phyloP scores from a whole-genome alignment of 352 stramenopile species.

The Phytopythium mirpurense region DNA sequence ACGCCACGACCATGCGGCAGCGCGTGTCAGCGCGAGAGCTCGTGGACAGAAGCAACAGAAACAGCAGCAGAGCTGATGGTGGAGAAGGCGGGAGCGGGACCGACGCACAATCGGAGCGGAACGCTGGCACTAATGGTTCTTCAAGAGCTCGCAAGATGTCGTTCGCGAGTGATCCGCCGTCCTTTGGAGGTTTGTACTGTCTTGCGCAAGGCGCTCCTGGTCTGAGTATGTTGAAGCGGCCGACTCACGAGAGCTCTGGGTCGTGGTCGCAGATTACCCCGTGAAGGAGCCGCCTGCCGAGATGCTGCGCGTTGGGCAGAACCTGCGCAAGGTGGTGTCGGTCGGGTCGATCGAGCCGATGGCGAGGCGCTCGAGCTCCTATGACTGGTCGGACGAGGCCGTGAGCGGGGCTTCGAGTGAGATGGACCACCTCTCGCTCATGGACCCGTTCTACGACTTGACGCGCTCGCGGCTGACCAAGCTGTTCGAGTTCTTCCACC shows the following conservation, averaged over 20 bases:
- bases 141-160: background rate
- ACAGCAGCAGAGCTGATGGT: background rate
- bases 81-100: background rate
- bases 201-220: background rate
- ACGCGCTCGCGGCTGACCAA: slow-evolving; percentile 65
- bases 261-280: slow-evolving; percentile 5
- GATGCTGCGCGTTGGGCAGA: slow-evolving; percentile 52
- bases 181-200: slow-evolving; percentile 2
- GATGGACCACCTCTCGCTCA: slow-evolving; percentile 53
- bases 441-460: slow-evolving; percentile 85
- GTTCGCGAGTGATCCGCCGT: slow-evolving; percentile 1
- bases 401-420: slow-evolving; percentile 17
- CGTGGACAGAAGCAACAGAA: background rate
- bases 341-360: slow-evolving; percentile 31
- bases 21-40: slow-evolving; percentile 3
- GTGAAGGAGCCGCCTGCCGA: slow-evolving; percentile 5
- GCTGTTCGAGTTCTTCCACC: slow-evolving; percentile 61
- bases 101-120: background rate
- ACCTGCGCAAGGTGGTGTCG: slow-evolving; percentile 57
- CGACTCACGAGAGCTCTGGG: background rate
- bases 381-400: slow-evolving; percentile 62
- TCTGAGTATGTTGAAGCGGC: no score
- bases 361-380: slow-evolving; percentile 36
- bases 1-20: background rate
- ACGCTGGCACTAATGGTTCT: background rate